Percentiles rank a stretch among this genome's conserved stretches.
phyloP scores from a whole-genome alignment of 2,329 filamentous ascomycete genomes.

The Neophaeococcomyces mojaviensis region DNA sequence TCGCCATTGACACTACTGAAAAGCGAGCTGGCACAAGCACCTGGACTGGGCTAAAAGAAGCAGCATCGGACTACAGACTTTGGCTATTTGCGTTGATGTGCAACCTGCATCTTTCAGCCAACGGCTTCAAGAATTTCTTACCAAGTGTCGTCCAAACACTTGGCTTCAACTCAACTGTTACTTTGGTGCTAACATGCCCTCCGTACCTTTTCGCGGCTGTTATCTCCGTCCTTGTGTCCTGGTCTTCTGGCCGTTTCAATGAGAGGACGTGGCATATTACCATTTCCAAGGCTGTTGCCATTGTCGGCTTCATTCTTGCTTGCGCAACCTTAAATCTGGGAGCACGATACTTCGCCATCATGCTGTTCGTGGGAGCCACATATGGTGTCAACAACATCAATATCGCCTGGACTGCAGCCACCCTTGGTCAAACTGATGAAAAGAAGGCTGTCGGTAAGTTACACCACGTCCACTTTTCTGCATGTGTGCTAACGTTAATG shows the following conservation, averaged over 20 bases:
- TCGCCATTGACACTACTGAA: no score
- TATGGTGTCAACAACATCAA: constrained; percentile 58
- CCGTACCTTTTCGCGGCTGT: constrained; percentile 46
- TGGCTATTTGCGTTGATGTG: no score
- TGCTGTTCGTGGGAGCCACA: constrained; percentile 50
- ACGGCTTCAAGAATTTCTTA: no score
- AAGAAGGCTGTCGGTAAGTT: constrained; percentile 63
- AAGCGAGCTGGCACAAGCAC: no score
- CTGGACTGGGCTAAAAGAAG: no score
- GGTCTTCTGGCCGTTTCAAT: constrained; percentile 63
- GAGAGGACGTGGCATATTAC: constrained; percentile 63
- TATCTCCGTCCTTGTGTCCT: constrained; percentile 57
- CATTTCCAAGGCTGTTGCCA: constrained; percentile 36
- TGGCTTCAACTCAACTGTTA: no score
- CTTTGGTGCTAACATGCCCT: constrained; percentile 18
- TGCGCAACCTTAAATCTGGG: constrained; percentile 53
- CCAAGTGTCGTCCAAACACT: no score
- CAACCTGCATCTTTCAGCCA: no score
- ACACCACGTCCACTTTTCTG: no score
- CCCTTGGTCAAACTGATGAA: constrained; percentile 64
- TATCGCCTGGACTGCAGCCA: constrained; percentile 71
- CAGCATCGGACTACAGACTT: no score
- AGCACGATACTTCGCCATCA: constrained; percentile 61
- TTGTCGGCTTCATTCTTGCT: constrained; percentile 60
- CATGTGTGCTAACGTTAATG: no score